Evolutionary conservation across 2,329 filamentous ascomycete genomes (phyloP).

Genomic region (Aspergillus clavatus): DNA sequence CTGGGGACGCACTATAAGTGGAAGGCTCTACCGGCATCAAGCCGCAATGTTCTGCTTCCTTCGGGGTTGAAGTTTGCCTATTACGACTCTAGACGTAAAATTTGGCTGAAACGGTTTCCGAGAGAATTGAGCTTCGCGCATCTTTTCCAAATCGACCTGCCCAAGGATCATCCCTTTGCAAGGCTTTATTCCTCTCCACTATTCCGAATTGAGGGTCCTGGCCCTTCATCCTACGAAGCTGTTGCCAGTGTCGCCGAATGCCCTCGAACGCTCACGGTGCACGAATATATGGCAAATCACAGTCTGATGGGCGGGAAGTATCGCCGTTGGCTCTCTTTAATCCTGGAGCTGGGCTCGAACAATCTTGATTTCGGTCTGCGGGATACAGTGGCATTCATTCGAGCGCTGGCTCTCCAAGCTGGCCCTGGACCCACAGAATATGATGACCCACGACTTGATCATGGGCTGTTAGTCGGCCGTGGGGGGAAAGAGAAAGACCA

Average conservation of each 20-base stretch:
- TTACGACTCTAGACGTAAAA: slow-evolving; percentile 38
- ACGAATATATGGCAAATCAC: slow-evolving; percentile 49
- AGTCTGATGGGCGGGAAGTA: slow-evolving; percentile 41
- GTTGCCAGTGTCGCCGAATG: slow-evolving; percentile 46
- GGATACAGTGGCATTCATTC: slow-evolving; percentile 47
- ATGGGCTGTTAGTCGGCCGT: too few relatives aligned
- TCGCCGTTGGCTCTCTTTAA: slow-evolving; percentile 46
- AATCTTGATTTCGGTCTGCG: slow-evolving; percentile 58
- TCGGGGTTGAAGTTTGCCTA: slow-evolving; percentile 47
- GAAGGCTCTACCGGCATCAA: slow-evolving; percentile 38
- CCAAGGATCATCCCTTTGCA: slow-evolving; percentile 35
- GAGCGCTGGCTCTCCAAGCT: slow-evolving; percentile 50
- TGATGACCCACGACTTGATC: too few relatives aligned
- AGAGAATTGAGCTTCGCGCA: slow-evolving; percentile 42
- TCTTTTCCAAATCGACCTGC: slow-evolving; percentile 40
- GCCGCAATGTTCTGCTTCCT: slow-evolving; percentile 43
- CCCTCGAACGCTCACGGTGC: slow-evolving; percentile 42
- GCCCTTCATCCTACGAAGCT: slow-evolving; percentile 48
- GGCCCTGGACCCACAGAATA: slow-evolving; percentile 45
- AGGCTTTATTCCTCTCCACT: slow-evolving; percentile 19
- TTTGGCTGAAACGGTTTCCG: slow-evolving; percentile 37
- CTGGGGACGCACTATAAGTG: slow-evolving; percentile 46
- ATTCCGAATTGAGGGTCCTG: slow-evolving; percentile 29
- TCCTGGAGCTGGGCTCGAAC: slow-evolving; percentile 48
- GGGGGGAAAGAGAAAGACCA: too few relatives aligned